Conservation (phyloP, 1,139 yeast species). For the Candida glucosophila region DNA sequence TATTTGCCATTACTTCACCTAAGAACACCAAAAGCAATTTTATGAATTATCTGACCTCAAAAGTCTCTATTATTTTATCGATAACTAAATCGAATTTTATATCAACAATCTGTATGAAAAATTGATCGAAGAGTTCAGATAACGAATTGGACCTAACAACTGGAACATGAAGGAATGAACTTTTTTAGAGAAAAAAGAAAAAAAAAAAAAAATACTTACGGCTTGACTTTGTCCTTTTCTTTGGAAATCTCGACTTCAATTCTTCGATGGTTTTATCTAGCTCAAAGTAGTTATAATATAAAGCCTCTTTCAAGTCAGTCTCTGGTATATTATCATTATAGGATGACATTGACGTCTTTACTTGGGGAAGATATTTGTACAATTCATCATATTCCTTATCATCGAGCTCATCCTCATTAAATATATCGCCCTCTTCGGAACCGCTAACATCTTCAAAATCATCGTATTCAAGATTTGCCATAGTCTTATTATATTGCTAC, state of each 20-base stretch:
- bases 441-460: slow-evolving; percentile 40
- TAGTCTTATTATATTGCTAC: too few relatives aligned
- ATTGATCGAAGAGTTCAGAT: too few relatives aligned
- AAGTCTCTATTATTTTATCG: too few relatives aligned
- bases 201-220: slow-evolving; percentile 26
- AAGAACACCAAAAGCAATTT: too few relatives aligned
- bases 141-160: too few relatives aligned
- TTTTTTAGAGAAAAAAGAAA: slow-evolving; percentile 3
- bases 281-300: slow-evolving; percentile 55
- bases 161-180: slow-evolving; percentile 1
- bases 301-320: slow-evolving; percentile 45
- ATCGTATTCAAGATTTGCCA: slow-evolving; percentile 18
- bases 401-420: slow-evolving; percentile 32
- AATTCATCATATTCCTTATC: slow-evolving; percentile 45
- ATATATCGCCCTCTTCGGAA: slow-evolving; percentile 25
- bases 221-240: slow-evolving; percentile 31
- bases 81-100: too few relatives aligned
- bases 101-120: too few relatives aligned
- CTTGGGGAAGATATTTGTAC: slow-evolving; percentile 30
- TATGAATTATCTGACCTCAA: too few relatives aligned
- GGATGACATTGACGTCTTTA: slow-evolving; percentile 24
- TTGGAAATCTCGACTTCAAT: slow-evolving; percentile 34
- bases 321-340: slow-evolving; percentile 43
- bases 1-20: too few relatives aligned
- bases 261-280: slow-evolving; percentile 45